phyloP scores from a whole-genome alignment of 108 stramenopile genomes.

The Aureococcus anophagefferens region DNA sequence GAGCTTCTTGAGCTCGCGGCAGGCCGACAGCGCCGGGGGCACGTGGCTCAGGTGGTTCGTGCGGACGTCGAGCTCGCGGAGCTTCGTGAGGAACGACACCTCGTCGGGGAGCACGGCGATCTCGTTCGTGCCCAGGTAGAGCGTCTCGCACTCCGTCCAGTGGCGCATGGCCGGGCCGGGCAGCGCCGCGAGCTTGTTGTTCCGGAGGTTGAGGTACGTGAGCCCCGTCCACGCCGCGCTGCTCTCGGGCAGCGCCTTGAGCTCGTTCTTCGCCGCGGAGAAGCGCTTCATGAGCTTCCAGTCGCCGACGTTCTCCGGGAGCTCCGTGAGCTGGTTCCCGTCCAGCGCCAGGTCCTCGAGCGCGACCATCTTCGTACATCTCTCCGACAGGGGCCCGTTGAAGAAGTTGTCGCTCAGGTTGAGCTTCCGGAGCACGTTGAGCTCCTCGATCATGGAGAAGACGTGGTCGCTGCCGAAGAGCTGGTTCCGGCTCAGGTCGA shows the following conservation, averaged over 20 bases:
- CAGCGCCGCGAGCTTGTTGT: slow-evolving; percentile 20
- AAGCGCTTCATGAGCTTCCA: slow-evolving; percentile 34
- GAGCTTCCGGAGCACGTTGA: slow-evolving; percentile 22
- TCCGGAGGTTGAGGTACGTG: slow-evolving; percentile 26
- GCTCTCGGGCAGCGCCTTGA: slow-evolving; percentile 21
- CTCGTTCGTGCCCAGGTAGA: slow-evolving; percentile 29
- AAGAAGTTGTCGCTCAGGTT: slow-evolving; percentile 33
- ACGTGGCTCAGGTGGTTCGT: slow-evolving; percentile 19
- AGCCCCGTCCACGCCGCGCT: slow-evolving; percentile 21
- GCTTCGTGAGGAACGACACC: slow-evolving; percentile 12
- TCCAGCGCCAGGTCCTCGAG: slow-evolving; percentile 32
- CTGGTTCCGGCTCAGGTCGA: slow-evolving; percentile 28
- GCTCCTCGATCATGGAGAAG: slow-evolving; percentile 13
- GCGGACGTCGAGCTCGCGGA: slow-evolving; percentile 30
- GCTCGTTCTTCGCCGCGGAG: slow-evolving; percentile 17
- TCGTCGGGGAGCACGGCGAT: slow-evolving; percentile 24
- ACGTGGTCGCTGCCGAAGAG: slow-evolving; percentile 29
- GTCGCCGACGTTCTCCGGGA: slow-evolving; percentile 15
- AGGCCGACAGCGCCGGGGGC: slow-evolving; percentile 20
- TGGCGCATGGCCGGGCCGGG: slow-evolving; percentile 1
- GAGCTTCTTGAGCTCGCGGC: slow-evolving; percentile 11
- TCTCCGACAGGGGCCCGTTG: slow-evolving; percentile 24
- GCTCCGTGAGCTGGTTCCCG: slow-evolving; percentile 30
- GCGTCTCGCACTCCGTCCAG: slow-evolving; percentile 21
- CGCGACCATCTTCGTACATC: slow-evolving; percentile 13